phyloP scores from a whole-genome alignment of 192 early-diverging fungal species.

The Coemansia sp. region DNA sequence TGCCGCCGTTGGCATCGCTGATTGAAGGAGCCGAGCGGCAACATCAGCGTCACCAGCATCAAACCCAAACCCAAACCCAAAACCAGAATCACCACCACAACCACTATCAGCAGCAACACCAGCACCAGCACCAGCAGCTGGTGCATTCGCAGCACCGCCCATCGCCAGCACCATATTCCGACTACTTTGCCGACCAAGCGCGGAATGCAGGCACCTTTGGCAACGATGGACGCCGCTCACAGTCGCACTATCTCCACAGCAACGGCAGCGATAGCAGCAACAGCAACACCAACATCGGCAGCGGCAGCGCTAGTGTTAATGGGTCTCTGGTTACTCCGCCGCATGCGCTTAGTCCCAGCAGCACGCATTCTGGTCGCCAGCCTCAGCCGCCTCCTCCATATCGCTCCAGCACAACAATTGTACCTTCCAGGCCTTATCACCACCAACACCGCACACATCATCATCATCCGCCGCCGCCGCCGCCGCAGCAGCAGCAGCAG shows the following conservation, averaged over 20 bases:
- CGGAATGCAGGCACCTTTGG: background rate
- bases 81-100: background rate
- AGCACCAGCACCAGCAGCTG: too few species aligned
- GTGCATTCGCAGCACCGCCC: background rate
- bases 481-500: background rate
- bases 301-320: background rate
- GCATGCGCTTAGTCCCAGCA: too few species aligned
- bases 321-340: too few species aligned
- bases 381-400: background rate
- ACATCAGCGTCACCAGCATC: slow-evolving; percentile 4
- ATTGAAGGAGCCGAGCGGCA: slow-evolving; percentile 26
- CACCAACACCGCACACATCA: background rate
- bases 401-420: background rate
- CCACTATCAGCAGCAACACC: slow-evolving; percentile 3
- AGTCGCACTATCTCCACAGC: background rate
- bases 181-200: background rate
- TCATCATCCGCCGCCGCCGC: too few species aligned
- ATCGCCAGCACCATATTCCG: background rate
- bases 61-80: background rate
- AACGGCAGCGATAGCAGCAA: background rate
- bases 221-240: background rate
- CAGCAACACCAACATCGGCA: background rate
- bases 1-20: slow-evolving; percentile 45
- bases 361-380: too few species aligned
- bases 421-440: background rate